Evolutionary conservation across 345 rosid species (phyloP).

Genomic region (Camelina hispida): DNA sequence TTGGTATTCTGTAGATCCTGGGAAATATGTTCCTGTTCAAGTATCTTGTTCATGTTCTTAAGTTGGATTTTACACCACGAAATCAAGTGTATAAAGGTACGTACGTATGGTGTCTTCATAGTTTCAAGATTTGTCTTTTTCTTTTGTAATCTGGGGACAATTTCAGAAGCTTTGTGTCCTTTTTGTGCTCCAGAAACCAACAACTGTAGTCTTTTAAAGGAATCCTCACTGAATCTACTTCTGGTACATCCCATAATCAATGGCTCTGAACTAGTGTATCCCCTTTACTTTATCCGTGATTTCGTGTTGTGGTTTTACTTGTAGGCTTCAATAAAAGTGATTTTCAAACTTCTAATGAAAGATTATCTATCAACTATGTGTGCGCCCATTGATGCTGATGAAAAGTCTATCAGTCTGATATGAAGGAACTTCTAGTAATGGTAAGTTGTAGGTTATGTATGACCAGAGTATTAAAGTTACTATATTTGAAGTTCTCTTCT

Average conservation of each 20-base stretch:
- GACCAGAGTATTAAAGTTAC: not conserved
- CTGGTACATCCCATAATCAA: conserved; percentile 54
- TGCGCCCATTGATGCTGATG: conserved; percentile 47
- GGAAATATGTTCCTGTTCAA: conserved; percentile 72
- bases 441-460: conserved; percentile 43
- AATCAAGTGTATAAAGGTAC: conserved; percentile 59
- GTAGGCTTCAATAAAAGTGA: conserved; percentile 79
- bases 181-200: conserved; percentile 60
- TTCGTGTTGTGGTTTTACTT: conserved; percentile 19
- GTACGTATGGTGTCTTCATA: not conserved
- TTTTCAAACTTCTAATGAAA: conserved; percentile 66
- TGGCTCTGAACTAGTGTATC: conserved; percentile 2
- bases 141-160: conserved; percentile 1
- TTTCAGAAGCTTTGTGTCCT: conserved; percentile 9
- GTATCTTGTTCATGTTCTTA: conserved; percentile 72
- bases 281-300: not conserved
- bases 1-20: conserved; percentile 52
- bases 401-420: conserved; percentile 50
- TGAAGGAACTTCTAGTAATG: conserved; percentile 68
- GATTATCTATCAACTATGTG: conserved; percentile 65
- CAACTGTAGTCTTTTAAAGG: conserved; percentile 74
- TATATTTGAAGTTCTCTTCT: conserved; percentile 10
- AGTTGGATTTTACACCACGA: conserved; percentile 65
- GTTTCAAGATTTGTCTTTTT: conserved; percentile 9
- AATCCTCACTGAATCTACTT: conserved; percentile 68